These are phyloP conservation scores for Yamadazyma aaseri DNA, from an alignment of 1,139 yeast species.

Conservation along the genomic window DNA sequence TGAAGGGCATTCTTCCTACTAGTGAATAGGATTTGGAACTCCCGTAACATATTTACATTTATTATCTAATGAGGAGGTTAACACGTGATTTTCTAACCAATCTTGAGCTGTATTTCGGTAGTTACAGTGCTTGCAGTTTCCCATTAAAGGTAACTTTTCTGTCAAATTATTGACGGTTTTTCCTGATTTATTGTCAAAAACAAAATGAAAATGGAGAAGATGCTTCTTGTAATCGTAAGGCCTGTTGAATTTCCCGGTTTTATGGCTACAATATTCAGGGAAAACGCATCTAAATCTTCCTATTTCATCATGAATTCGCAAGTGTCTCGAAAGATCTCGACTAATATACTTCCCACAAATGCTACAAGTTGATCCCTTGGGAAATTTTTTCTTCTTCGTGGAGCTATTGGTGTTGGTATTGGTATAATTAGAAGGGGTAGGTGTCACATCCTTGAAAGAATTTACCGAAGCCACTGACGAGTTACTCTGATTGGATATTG, in stretches of 20 bases:
- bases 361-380: slow-evolving; percentile 42
- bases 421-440: too few relatives aligned
- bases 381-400: slow-evolving; percentile 28
- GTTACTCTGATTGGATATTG: slow-evolving; percentile 26
- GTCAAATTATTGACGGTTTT: slow-evolving; percentile 43
- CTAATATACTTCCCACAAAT: slow-evolving; percentile 44
- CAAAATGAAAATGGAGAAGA: slow-evolving; percentile 43
- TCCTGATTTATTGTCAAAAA: slow-evolving; percentile 45
- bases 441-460: slow-evolving; percentile 14
- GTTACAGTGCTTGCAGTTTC: slow-evolving; percentile 42
- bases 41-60: slow-evolving; percentile 25
- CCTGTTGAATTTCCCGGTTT: slow-evolving; percentile 45
- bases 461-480: slow-evolving; percentile 13
- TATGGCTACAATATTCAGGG: slow-evolving; percentile 44
- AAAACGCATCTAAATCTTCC: slow-evolving; percentile 48
- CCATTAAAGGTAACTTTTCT: slow-evolving; percentile 40
- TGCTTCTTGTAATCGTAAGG: slow-evolving; percentile 52
- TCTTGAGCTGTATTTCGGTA: slow-evolving; percentile 33
- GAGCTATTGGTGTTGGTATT: slow-evolving; percentile 2
- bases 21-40: slow-evolving; percentile 7
- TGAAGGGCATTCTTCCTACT: too few relatives aligned
- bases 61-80: slow-evolving; percentile 23
- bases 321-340: slow-evolving; percentile 45
- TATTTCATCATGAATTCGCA: slow-evolving; percentile 47
- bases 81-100: slow-evolving; percentile 44